Evolutionary conservation across 352 stramenopile genomes (phyloP).

Genomic region (Pythium myriotylum): DNA sequence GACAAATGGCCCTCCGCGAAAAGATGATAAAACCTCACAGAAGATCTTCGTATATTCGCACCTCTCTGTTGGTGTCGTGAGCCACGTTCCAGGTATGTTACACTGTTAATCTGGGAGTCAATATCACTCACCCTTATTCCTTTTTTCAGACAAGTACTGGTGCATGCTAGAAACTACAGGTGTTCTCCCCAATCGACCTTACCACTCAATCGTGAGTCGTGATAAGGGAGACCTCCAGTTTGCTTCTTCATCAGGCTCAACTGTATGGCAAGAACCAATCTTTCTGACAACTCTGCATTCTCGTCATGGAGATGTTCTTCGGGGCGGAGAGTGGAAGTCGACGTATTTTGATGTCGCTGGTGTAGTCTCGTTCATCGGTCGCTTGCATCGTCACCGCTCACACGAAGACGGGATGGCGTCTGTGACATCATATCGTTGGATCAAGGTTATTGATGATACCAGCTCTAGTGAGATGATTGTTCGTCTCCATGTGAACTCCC

Average conservation of each 20-base stretch:
- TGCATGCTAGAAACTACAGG: slow-evolving; percentile 41
- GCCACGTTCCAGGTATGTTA: slow-evolving; percentile 24
- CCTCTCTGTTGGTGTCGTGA: slow-evolving; percentile 19
- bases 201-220: background rate
- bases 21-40: slow-evolving; percentile 7
- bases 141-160: slow-evolving; percentile 56
- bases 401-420: background rate
- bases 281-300: slow-evolving; percentile 45
- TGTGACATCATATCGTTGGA: slow-evolving; percentile 41
- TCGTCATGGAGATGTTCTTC: slow-evolving; percentile 23
- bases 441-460: slow-evolving; percentile 65
- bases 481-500: slow-evolving; percentile 42
- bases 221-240: background rate
- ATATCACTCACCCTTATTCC: background rate
- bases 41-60: slow-evolving; percentile 25
- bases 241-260: background rate
- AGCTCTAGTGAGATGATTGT: slow-evolving; percentile 53
- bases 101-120: background rate
- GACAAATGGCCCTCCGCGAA: background rate
- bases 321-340: slow-evolving; percentile 1
- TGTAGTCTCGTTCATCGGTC: slow-evolving; percentile 54
- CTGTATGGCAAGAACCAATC: slow-evolving; percentile 45
- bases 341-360: slow-evolving; percentile 74
- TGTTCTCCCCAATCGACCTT: slow-evolving; percentile 29
- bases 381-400: slow-evolving; percentile 35